phyloP scores from a whole-genome alignment of 2,329 filamentous ascomycete genomes.

The Aspergillus fructus region DNA sequence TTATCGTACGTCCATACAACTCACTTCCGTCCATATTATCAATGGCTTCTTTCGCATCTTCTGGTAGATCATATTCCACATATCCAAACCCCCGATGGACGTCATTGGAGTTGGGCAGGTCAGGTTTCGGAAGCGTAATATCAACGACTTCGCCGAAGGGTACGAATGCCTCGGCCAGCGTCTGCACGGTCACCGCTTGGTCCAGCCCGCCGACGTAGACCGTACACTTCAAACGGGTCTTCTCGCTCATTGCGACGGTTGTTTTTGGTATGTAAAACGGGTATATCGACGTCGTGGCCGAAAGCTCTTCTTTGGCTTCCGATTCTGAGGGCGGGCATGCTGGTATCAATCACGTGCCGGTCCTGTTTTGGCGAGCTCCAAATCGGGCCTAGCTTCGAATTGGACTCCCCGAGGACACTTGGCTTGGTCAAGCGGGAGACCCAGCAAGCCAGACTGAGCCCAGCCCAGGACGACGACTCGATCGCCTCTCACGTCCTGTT shows the following conservation, averaged over 20 bases:
- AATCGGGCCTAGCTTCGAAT: constrained; percentile 28
- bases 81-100: constrained; percentile 92
- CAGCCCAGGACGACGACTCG: constrained; percentile 16
- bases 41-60: constrained; percentile 90
- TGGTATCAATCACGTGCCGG: constrained; percentile 35
- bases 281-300: neutral
- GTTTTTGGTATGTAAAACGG: neutral
- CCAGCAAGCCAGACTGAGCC: constrained; percentile 2
- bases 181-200: constrained; percentile 69
- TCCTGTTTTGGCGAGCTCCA: constrained; percentile 34
- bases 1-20: constrained; percentile 87
- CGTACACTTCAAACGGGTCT: constrained; percentile 80
- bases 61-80: constrained; percentile 83
- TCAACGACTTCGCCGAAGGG: constrained; percentile 96
- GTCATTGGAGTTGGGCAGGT: constrained; percentile 74
- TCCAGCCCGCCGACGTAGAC: constrained; percentile 90
- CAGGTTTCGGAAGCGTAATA: constrained; percentile 84
- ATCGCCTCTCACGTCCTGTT: constrained; percentile 23
- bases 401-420: constrained; percentile 39
- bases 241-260: constrained; percentile 67
- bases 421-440: constrained; percentile 35
- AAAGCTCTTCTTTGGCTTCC: neutral
- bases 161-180: constrained; percentile 86
- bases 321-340: constrained; percentile 15
- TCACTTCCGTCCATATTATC: constrained; percentile 99